phyloP scores from a whole-genome alignment of 148 eudicot species.

The Nepenthes gracilis region DNA sequence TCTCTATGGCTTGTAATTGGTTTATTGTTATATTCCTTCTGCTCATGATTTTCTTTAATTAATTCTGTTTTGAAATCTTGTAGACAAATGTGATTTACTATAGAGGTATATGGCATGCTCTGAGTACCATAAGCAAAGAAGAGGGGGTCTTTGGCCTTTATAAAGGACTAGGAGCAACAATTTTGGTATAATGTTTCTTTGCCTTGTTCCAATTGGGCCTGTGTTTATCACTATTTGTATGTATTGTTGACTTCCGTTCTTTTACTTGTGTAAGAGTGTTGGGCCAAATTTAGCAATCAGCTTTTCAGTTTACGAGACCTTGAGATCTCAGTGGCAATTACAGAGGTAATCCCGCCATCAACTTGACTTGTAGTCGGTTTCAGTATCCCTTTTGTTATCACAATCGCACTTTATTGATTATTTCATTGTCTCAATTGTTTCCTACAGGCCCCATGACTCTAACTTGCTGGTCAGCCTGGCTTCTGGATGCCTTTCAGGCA shows the following conservation, averaged over 20 bases:
- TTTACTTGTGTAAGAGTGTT: conserved; percentile 55
- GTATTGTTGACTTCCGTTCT: background rate
- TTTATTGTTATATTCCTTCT: background rate
- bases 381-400: background rate
- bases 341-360: conserved; percentile 34
- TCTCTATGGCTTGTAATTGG: background rate
- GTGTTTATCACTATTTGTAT: background rate
- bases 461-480: conserved; percentile 73
- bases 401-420: background rate
- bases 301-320: conserved; percentile 87
- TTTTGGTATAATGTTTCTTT: conserved; percentile 44
- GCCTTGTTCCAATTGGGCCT: background rate
- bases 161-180: conserved; percentile 90
- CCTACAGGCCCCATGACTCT: conserved; percentile 68
- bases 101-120: conserved; percentile 76
- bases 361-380: background rate
- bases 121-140: conserved; percentile 64
- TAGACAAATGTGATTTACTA: conserved; percentile 82
- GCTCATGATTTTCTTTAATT: background rate
- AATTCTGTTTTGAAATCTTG: conserved; percentile 6
- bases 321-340: conserved; percentile 62
- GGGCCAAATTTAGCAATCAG: conserved; percentile 95
- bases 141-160: conserved; percentile 78
- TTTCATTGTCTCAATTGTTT: no score
- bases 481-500: conserved; percentile 94